Percentiles rank a stretch among this genome's conserved stretches.
phyloP scores from a whole-genome alignment of 495 filamentous ascomycete species.

The Lineolata rhizophorae region DNA sequence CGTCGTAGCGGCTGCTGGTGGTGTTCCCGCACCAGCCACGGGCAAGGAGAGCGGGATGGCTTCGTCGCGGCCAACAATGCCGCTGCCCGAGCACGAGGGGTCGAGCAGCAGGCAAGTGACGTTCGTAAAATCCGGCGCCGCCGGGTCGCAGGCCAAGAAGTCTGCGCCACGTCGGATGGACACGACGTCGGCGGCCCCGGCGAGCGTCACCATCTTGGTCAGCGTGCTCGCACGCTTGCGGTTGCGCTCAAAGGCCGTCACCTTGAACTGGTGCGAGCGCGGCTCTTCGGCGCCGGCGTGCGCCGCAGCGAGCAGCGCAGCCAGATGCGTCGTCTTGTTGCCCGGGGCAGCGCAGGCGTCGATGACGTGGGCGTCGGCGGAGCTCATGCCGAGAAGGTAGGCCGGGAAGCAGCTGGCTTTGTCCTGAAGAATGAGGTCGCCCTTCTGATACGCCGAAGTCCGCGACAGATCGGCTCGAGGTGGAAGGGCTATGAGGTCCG shows the following conservation, averaged over 20 bases:
- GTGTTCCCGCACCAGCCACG: no score
- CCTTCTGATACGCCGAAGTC: conserved; percentile 46
- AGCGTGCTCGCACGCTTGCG: conserved; percentile 42
- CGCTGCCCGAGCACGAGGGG: conserved; percentile 84
- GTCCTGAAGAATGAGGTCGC: conserved; percentile 76
- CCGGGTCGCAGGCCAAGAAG: conserved; percentile 53
- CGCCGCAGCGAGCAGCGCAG: conserved; percentile 33
- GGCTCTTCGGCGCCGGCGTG: conserved; percentile 2
- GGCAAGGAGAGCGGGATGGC: no score
- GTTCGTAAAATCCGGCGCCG: conserved; percentile 24
- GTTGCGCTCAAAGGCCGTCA: conserved; percentile 56
- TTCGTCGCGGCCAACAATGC: conserved; percentile 75
- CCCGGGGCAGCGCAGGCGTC: conserved; percentile 88
- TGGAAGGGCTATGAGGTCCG: conserved; percentile 62
- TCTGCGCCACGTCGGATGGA: conserved; percentile 48
- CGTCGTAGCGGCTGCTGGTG: no score
- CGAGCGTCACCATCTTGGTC: conserved; percentile 58
- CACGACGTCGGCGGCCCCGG: conserved; percentile 42
- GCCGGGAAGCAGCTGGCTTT: conserved; percentile 95
- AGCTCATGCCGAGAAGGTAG: conserved; percentile 43
- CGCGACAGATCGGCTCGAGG: conserved; percentile 41
- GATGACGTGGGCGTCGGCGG: conserved; percentile 46
- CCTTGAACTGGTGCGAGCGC: conserved; percentile 6
- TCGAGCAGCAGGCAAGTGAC: conserved; percentile 67
- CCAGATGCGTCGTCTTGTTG: conserved; percentile 92